A percentile compares a stretch with the other conserved stretches of the same genome.
These are phyloP conservation scores for Malus hybrid DNA, from an alignment of 331 rosid genomes.

Conservation along the genomic window DNA sequence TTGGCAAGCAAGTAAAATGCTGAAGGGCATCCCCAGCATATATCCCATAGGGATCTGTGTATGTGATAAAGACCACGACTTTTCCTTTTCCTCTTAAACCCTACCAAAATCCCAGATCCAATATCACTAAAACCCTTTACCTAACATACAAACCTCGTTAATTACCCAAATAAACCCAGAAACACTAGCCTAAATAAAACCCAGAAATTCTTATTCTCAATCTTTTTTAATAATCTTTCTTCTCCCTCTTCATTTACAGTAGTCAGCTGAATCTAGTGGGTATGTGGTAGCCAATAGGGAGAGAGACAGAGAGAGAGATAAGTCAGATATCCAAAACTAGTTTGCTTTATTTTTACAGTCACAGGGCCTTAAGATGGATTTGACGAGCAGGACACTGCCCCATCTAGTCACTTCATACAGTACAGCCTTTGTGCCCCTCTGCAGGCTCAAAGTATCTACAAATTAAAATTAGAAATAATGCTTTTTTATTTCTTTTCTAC, in stretches of 20 bases:
- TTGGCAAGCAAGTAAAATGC: slow-evolving; percentile 28
- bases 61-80: slow-evolving; percentile 53
- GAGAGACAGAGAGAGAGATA: not conserved
- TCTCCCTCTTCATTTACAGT: not conserved
- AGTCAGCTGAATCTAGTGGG: slow-evolving; percentile 33
- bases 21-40: slow-evolving; percentile 65
- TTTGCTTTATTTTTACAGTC: slow-evolving; percentile 26
- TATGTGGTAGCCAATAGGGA: slow-evolving; percentile 15
- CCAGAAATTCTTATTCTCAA: not conserved
- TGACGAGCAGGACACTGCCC: slow-evolving; percentile 63
- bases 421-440: slow-evolving; percentile 45
- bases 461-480: slow-evolving; percentile 7
- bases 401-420: slow-evolving; percentile 75
- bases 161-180: slow-evolving; percentile 8
- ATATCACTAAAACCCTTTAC: not conserved
- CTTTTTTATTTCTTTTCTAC: not conserved
- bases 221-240: not conserved
- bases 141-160: not conserved
- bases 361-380: slow-evolving; percentile 46
- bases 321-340: slow-evolving; percentile 25
- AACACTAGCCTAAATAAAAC: not conserved
- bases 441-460: slow-evolving; percentile 8
- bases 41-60: slow-evolving; percentile 92
- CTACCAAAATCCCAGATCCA: slow-evolving; percentile 34
- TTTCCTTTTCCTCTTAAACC: slow-evolving; percentile 33